Conservation (phyloP, 2,329 filamentous ascomycete genomes). For the Kalmusia sp. region DNA sequence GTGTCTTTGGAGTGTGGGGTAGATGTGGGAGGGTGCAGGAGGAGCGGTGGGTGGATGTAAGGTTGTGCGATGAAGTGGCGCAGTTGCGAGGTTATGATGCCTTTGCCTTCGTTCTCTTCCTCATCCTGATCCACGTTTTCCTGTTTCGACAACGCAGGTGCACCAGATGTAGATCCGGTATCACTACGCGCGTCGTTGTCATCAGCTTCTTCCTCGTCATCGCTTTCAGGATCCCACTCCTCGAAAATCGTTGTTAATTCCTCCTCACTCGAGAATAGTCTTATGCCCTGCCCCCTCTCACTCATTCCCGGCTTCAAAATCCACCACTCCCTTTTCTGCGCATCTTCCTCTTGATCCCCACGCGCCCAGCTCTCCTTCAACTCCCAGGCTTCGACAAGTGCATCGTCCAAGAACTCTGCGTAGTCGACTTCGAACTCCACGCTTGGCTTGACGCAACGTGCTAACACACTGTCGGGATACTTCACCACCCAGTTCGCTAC, state of each 20-base stretch:
- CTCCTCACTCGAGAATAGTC: constrained; percentile 84
- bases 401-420: constrained; percentile 94
- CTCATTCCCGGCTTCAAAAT: constrained; percentile 98
- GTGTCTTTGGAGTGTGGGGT: constrained; percentile 3
- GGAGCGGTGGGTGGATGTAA: constrained; percentile 88
- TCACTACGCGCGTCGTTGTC: constrained; percentile 29
- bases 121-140: constrained; percentile 45
- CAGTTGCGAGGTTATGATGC: constrained; percentile 85
- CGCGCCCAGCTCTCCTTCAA: constrained; percentile 76
- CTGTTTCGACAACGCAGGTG: constrained; percentile 33
- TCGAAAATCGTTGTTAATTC: constrained; percentile 90
- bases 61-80: constrained; percentile 96
- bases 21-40: constrained; percentile 59
- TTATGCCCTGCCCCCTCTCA: constrained; percentile 91
- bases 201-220: constrained; percentile 63
- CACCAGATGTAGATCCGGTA: constrained; percentile 24
- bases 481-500: constrained; percentile 87
- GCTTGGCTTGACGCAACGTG: constrained; percentile 74
- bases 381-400: constrained; percentile 88
- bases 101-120: constrained; percentile 49
- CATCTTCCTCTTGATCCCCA: constrained; percentile 46
- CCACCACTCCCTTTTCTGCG: constrained; percentile 78
- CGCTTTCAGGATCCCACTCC: constrained; percentile 80
- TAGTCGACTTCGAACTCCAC: constrained; percentile 96
- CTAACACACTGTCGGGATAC: constrained; percentile 74